Percentiles rank a stretch among this genome's conserved stretches.
These are phyloP conservation scores for Polymyxa betae DNA, from an alignment of 208 protist species.

Conservation along the genomic window DNA sequence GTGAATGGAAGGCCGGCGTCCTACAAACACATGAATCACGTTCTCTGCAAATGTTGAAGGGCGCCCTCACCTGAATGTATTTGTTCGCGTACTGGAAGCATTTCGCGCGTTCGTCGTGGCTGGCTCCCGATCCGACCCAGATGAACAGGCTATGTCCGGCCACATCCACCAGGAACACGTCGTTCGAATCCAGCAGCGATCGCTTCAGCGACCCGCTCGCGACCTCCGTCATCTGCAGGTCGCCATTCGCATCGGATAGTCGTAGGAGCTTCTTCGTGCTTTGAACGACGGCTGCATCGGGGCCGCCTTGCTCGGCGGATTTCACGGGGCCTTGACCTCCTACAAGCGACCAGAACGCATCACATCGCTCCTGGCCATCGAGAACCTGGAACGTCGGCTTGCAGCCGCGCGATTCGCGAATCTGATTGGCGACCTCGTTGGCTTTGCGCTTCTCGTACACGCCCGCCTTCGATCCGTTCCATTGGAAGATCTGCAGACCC, in stretches of 20 bases:
- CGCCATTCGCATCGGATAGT: not conserved
- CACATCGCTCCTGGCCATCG: slow-evolving; percentile 12
- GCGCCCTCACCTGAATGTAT: not conserved
- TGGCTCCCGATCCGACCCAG: slow-evolving; percentile 9
- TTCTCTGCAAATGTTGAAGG: not conserved
- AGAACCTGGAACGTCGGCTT: slow-evolving; percentile 27
- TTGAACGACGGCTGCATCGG: not conserved
- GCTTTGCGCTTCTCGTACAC: slow-evolving; percentile 55
- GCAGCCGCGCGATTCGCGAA: slow-evolving; percentile 37
- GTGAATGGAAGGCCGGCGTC: slow-evolving; percentile 20
- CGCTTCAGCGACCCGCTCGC: not conserved
- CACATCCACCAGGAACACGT: slow-evolving; percentile 45
- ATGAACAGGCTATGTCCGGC: slow-evolving; percentile 1
- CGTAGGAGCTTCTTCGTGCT: slow-evolving; percentile 15
- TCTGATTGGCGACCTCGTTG: slow-evolving; percentile 1
- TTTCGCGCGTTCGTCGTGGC: not conserved
- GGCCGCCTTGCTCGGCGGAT: not conserved
- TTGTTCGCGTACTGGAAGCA: slow-evolving; percentile 47
- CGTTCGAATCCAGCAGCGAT: slow-evolving; percentile 15
- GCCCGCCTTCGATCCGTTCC: slow-evolving; percentile 44
- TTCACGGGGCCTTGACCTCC: slow-evolving; percentile 25
- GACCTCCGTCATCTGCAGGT: not conserved
- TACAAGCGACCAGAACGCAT: slow-evolving; percentile 20
- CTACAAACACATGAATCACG: not conserved
- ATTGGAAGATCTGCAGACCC: slow-evolving; percentile 54